phyloP scores from a whole-genome alignment of 331 rosid genomes.

The Telfairia occidentalis region DNA sequence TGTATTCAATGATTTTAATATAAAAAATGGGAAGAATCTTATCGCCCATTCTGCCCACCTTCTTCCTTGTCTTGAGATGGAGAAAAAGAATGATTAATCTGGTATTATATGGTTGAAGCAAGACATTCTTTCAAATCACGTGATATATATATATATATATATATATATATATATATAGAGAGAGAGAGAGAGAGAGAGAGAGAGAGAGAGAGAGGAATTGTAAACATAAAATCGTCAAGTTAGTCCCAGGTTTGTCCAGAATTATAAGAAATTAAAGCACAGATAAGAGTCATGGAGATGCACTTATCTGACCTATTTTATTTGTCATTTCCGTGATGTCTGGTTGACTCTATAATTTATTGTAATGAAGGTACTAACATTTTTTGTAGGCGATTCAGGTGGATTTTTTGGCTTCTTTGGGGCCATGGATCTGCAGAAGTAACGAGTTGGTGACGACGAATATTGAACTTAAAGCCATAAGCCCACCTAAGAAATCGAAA shows the following conservation, averaged over 20 bases:
- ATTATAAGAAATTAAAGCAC: not conserved
- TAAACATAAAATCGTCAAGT: not conserved
- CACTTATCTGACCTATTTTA: not conserved
- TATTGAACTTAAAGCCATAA: slow-evolving; percentile 94
- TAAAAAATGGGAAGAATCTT: not conserved
- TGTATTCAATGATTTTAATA: not conserved
- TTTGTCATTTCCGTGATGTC: not conserved
- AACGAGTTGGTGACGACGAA: slow-evolving; percentile 81
- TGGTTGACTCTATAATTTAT: not conserved
- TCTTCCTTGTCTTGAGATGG: not conserved
- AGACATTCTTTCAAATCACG: not conserved
- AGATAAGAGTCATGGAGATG: not conserved
- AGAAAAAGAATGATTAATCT: not conserved
- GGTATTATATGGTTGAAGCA: not conserved
- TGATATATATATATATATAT: too few relatives aligned
- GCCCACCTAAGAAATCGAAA: slow-evolving; percentile 57
- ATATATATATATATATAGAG: too few relatives aligned
- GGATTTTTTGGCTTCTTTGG: slow-evolving; percentile 17
- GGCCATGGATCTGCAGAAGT: slow-evolving; percentile 69
- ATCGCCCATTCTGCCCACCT: not conserved
- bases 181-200: too few relatives aligned
- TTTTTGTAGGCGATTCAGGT: slow-evolving; percentile 18
- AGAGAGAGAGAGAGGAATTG: not conserved
- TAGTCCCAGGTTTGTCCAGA: not conserved
- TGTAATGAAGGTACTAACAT: not conserved